Evolutionary conservation across 2,329 filamentous ascomycete species (phyloP).

Genomic region (Epichloe hybrida): DNA sequence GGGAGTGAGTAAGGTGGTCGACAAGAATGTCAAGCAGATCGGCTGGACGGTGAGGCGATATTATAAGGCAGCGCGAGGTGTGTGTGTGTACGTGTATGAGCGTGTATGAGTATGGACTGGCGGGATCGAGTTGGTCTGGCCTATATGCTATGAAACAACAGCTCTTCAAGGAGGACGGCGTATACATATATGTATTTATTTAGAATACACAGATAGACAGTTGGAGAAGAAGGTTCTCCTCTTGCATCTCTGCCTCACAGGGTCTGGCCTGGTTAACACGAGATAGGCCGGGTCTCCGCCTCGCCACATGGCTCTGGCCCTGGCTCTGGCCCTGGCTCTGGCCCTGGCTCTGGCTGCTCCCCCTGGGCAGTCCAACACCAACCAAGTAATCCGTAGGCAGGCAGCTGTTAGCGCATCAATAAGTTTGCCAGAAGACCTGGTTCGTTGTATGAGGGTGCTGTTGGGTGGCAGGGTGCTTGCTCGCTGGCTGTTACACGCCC

Average conservation of each 20-base stretch:
- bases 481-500: not conserved
- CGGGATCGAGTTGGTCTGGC: too few species aligned
- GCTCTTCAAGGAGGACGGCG: not conserved
- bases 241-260: not conserved
- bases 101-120: too few species aligned
- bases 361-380: too few species aligned
- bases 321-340: not conserved
- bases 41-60: too few species aligned
- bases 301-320: not conserved
- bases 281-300: not conserved
- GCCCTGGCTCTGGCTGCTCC: not conserved
- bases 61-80: too few species aligned
- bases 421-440: not conserved
- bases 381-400: too few species aligned
- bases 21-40: too few species aligned
- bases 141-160: too few species aligned
- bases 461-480: not conserved
- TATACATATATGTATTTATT: not conserved
- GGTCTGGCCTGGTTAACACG: not conserved
- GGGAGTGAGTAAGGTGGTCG: too few species aligned
- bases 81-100: too few species aligned
- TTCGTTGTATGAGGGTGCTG: not conserved
- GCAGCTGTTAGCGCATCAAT: not conserved
- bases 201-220: not conserved
- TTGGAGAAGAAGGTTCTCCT: not conserved